phyloP scores from a whole-genome alignment of 164 flowering plant genomes.

The Magnolia officinalis region DNA sequence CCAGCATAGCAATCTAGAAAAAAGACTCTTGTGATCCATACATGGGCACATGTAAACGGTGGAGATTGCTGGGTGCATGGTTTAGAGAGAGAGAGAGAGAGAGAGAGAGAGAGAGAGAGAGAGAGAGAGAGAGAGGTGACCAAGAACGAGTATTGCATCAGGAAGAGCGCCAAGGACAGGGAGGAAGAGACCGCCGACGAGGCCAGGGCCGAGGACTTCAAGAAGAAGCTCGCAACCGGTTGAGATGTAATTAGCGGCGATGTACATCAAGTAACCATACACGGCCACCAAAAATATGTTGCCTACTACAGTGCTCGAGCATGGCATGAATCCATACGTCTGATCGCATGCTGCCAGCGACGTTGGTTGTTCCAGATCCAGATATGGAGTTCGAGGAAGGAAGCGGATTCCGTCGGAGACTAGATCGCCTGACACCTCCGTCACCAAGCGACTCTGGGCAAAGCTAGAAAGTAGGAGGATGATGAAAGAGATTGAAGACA shows the following conservation, averaged over 20 bases:
- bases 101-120: not conserved
- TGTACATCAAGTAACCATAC: conserved; percentile 67
- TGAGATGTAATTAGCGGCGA: conserved; percentile 68
- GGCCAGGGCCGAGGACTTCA: conserved; percentile 82
- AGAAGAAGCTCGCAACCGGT: conserved; percentile 76
- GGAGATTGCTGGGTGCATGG: not conserved
- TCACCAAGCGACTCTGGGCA: conserved; percentile 11
- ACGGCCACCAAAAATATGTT: conserved; percentile 50
- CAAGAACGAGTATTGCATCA: conserved; percentile 82
- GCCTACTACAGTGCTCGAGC: conserved; percentile 45
- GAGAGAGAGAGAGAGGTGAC: conserved; percentile 22
- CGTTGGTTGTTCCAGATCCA: not conserved
- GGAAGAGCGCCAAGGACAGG: conserved; percentile 95
- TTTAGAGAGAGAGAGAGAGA: not conserved
- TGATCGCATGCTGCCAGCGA: conserved; percentile 33
- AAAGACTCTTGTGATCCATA: too few species aligned
- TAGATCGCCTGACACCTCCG: conserved; percentile 18
- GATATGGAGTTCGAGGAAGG: not conserved
- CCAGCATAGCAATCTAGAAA: too few species aligned
- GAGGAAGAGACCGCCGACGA: conserved; percentile 81
- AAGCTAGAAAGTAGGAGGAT: conserved; percentile 5
- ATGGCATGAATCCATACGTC: conserved; percentile 67
- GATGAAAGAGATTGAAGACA: not conserved
- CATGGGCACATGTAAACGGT: too few species aligned
- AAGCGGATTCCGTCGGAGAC: conserved; percentile 26